Evolutionary conservation across 441 rosid species (phyloP).

Genomic region (Pelargonium fulgidum): DNA sequence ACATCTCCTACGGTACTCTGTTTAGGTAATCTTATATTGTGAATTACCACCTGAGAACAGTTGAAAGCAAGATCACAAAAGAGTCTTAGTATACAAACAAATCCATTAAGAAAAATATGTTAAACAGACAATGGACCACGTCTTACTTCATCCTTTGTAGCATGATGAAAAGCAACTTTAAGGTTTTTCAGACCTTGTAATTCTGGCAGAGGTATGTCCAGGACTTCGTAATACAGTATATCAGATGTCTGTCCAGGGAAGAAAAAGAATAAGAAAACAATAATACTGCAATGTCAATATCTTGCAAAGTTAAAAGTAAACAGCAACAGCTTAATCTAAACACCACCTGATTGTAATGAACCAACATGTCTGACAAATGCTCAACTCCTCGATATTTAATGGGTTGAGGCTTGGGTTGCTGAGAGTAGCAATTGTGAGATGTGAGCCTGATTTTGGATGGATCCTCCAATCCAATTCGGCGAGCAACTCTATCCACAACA

Average conservation of each 20-base stretch:
- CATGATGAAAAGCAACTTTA: constrained; percentile 85
- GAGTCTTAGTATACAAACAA: no score
- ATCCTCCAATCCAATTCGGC: constrained; percentile 71
- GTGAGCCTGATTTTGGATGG: constrained; percentile 86
- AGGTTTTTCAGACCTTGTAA: constrained; percentile 84
- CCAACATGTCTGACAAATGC: constrained; percentile 79
- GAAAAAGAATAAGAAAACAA: constrained; percentile 11
- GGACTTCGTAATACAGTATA: constrained; percentile 84
- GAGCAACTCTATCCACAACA: constrained; percentile 81
- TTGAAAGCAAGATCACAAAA: constrained; percentile 14
- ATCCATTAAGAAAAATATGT: constrained; percentile 10
- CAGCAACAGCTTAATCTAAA: constrained; percentile 18
- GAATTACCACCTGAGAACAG: constrained; percentile 59
- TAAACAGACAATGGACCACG: constrained; percentile 2
- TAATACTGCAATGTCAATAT: background rate
- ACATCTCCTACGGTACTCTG: constrained; percentile 93
- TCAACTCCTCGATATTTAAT: constrained; percentile 79
- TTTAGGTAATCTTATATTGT: constrained; percentile 86
- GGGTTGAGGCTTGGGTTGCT: constrained; percentile 93
- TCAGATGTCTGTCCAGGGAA: constrained; percentile 63
- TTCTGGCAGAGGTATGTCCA: constrained; percentile 96
- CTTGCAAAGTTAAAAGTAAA: background rate
- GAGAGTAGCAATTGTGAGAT: constrained; percentile 95
- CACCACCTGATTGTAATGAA: constrained; percentile 84
- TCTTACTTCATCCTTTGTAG: constrained; percentile 74